A percentile compares a stretch with the other conserved stretches of the same genome.
phyloP scores from a whole-genome alignment of 164 flowering plant genomes.

The Buxus sempervirens region DNA sequence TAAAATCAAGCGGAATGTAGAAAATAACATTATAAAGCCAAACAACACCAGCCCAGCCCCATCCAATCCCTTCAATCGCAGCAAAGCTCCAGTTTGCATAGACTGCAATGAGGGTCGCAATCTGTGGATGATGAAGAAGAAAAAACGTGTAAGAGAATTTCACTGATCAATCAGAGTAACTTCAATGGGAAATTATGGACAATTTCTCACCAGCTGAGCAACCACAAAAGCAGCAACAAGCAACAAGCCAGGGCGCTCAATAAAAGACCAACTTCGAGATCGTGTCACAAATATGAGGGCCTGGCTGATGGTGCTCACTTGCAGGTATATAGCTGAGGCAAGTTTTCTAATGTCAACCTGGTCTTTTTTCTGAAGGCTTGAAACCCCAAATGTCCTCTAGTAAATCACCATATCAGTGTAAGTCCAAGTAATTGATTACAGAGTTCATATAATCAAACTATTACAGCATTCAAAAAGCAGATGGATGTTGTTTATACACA shows the following conservation, averaged over 20 bases:
- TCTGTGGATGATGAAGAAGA: constrained; percentile 28
- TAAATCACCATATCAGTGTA: constrained; percentile 6
- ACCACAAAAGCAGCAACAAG: constrained; percentile 61
- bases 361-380: constrained; percentile 52
- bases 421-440: background rate
- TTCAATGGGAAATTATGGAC: background rate
- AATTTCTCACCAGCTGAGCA: constrained; percentile 70
- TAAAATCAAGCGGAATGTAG: constrained; percentile 77
- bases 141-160: background rate
- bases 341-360: constrained; percentile 55
- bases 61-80: constrained; percentile 85
- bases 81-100: constrained; percentile 91
- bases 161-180: background rate
- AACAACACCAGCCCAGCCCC: constrained; percentile 97
- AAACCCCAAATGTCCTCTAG: constrained; percentile 65
- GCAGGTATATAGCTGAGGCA: constrained; percentile 88
- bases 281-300: constrained; percentile 92
- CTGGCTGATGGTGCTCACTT: constrained; percentile 93
- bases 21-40: constrained; percentile 78
- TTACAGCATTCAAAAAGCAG: background rate
- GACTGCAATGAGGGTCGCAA: constrained; percentile 84
- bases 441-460: background rate
- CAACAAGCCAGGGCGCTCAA: constrained; percentile 75
- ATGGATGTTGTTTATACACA: background rate
- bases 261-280: constrained; percentile 80